Percentiles rank a stretch among this genome's conserved stretches.
These are phyloP conservation scores for Sclerotinia sclerotiorum DNA, from an alignment of 2,329 filamentous ascomycete genomes.

Conservation along the genomic window DNA sequence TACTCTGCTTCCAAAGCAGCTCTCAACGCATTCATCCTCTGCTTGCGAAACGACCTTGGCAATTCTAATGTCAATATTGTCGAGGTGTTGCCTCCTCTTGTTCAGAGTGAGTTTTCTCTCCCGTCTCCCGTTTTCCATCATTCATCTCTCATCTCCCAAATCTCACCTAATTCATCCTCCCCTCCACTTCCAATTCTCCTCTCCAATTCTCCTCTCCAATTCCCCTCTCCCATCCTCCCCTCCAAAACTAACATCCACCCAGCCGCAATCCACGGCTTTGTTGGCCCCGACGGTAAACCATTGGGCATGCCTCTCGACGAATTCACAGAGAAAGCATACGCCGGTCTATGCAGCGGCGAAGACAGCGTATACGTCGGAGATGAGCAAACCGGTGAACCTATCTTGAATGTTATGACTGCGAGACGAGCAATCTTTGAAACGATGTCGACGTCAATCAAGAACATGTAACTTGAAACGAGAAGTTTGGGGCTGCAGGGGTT, in stretches of 20 bases:
- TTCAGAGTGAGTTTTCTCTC: constrained; percentile 32
- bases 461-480: background rate
- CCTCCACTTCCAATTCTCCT: no score
- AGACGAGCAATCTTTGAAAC: background rate
- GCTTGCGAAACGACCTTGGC: constrained; percentile 45
- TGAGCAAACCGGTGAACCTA: accelerated
- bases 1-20: constrained; percentile 50
- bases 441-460: background rate
- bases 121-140: background rate
- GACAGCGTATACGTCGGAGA: background rate
- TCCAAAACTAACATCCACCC: background rate
- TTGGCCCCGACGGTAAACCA: constrained; percentile 46
- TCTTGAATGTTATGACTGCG: background rate
- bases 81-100: constrained; percentile 44
- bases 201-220: no score
- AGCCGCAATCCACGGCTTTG: constrained; percentile 48
- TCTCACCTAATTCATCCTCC: no score
- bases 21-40: constrained; percentile 46
- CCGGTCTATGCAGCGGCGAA: background rate
- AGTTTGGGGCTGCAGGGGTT: no score
- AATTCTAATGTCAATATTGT: constrained; percentile 43
- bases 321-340: background rate
- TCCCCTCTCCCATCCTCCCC: no score
- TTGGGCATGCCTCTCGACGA: constrained; percentile 50
- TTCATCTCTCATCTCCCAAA: background rate